Evolutionary conservation across 805 yeast genomes (phyloP).

Genomic region (Zygosaccharomyces lentus): DNA sequence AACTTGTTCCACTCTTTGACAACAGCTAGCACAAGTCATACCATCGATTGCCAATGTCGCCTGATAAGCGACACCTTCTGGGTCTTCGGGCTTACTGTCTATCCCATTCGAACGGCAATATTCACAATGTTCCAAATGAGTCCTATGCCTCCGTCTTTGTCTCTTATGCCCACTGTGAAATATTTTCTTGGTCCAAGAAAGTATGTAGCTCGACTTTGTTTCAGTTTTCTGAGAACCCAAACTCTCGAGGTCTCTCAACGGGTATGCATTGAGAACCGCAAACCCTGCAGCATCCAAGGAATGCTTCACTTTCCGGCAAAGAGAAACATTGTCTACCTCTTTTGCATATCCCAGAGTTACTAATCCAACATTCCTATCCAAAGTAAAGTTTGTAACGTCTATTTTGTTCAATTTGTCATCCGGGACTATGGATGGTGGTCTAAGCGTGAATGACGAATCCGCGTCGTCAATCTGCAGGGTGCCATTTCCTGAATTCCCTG

Average conservation of each 20-base stretch:
- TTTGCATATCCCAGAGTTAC: constrained; percentile 12
- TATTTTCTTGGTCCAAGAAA: neutral
- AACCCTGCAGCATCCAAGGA: constrained; percentile 20
- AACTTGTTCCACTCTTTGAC: constrained; percentile 45
- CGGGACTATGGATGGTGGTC: constrained; percentile 8
- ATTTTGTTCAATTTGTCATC: neutral
- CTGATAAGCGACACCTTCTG: constrained; percentile 27
- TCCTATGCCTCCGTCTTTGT: constrained; percentile 17
- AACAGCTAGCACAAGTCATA: constrained; percentile 66
- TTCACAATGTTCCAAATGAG: constrained; percentile 42
- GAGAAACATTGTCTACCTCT: constrained; percentile 14
- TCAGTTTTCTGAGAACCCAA: neutral
- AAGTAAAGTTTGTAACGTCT: constrained; percentile 4
- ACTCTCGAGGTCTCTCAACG: constrained; percentile 17
- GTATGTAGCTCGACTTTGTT: neutral
- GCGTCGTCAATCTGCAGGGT: neutral
- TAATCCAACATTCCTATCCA: constrained; percentile 2
- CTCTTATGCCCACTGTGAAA: neutral
- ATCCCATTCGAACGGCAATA: constrained; percentile 35
- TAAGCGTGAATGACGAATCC: constrained; percentile 3
- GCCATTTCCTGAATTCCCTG: neutral
- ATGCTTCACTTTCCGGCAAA: constrained; percentile 25
- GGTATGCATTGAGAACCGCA: constrained; percentile 6
- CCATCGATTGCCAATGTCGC: constrained; percentile 58
- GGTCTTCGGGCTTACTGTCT: neutral